phyloP scores from a whole-genome alignment of 1,284 basidiomycete species.

The Apiotrichum siamense region DNA sequence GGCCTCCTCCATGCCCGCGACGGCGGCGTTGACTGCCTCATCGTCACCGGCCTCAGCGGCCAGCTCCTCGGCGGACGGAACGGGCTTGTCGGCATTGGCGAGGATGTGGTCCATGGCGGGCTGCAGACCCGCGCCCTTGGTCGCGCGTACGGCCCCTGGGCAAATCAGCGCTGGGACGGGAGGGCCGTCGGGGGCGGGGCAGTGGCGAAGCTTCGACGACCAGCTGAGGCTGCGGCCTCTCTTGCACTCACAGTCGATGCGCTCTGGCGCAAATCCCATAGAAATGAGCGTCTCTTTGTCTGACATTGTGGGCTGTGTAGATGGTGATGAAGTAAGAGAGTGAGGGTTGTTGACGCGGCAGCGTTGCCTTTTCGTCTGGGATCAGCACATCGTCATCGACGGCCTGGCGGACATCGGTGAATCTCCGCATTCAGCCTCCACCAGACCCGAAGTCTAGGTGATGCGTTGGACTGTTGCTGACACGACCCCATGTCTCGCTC shows the following conservation, averaged over 20 bases:
- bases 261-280: constrained; percentile 80
- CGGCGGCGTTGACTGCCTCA: constrained; percentile 48
- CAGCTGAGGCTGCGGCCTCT: too few relatives aligned
- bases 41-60: constrained; percentile 70
- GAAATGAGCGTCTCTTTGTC: constrained; percentile 71
- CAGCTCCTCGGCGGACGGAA: constrained; percentile 58
- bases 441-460: too few relatives aligned
- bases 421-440: too few relatives aligned
- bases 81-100: constrained; percentile 64
- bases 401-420: not conserved
- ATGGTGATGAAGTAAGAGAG: not conserved
- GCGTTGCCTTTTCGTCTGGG: not conserved
- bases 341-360: not conserved
- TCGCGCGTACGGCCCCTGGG: constrained; percentile 76
- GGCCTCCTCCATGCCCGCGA: constrained; percentile 10
- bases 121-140: constrained; percentile 66
- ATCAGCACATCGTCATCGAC: not conserved
- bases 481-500: too few relatives aligned
- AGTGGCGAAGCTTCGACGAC: too few relatives aligned
- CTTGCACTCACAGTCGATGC: constrained; percentile 78
- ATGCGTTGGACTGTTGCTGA: too few relatives aligned
- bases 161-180: not conserved
- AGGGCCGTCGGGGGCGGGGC: constrained; percentile 17
- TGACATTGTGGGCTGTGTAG: constrained; percentile 27
- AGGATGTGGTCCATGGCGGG: constrained; percentile 84